These are phyloP conservation scores for Fraxinus excelsior DNA, from an alignment of 257 asterid genomes.

Conservation along the genomic window DNA sequence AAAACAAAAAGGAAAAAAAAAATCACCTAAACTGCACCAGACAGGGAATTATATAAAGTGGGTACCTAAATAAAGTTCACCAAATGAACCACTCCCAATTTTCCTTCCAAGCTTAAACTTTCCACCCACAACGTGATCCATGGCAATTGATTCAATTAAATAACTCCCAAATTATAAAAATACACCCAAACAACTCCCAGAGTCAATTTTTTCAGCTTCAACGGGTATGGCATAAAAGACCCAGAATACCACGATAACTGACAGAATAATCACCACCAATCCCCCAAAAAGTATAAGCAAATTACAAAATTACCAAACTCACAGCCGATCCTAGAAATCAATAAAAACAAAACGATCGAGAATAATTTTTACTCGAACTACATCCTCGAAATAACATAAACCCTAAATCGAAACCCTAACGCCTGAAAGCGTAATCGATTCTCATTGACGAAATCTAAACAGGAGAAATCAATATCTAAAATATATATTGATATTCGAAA, in stretches of 20 bases:
- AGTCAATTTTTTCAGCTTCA: slow-evolving; percentile 16
- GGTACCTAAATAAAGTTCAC: slow-evolving; percentile 90
- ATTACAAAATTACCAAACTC: slow-evolving; percentile 1
- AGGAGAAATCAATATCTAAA: slow-evolving; percentile 33
- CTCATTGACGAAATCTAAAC: slow-evolving; percentile 37
- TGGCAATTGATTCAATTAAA: slow-evolving; percentile 35
- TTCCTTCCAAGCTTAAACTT: slow-evolving; percentile 93
- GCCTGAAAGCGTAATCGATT: slow-evolving; percentile 29
- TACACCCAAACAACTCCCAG: slow-evolving; percentile 21
- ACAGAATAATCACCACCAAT: background rate
- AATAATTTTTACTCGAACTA: slow-evolving; percentile 37
- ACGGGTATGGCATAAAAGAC: slow-evolving; percentile 13
- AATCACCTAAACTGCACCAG: background rate
- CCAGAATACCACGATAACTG: slow-evolving; percentile 21
- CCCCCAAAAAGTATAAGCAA: slow-evolving; percentile 22
- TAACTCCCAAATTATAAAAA: slow-evolving; percentile 24
- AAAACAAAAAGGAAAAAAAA: background rate
- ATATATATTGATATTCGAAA: slow-evolving; percentile 3
- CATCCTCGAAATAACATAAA: slow-evolving; percentile 43
- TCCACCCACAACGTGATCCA: slow-evolving; percentile 89
- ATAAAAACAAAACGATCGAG: slow-evolving; percentile 29
- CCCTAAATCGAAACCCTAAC: slow-evolving; percentile 66
- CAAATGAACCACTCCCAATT: slow-evolving; percentile 97
- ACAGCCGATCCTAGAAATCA: slow-evolving; percentile 31
- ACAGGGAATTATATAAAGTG: background rate